phyloP scores from a whole-genome alignment of 2,329 filamentous ascomycete species.

The Annulohypoxylon truncatum region DNA sequence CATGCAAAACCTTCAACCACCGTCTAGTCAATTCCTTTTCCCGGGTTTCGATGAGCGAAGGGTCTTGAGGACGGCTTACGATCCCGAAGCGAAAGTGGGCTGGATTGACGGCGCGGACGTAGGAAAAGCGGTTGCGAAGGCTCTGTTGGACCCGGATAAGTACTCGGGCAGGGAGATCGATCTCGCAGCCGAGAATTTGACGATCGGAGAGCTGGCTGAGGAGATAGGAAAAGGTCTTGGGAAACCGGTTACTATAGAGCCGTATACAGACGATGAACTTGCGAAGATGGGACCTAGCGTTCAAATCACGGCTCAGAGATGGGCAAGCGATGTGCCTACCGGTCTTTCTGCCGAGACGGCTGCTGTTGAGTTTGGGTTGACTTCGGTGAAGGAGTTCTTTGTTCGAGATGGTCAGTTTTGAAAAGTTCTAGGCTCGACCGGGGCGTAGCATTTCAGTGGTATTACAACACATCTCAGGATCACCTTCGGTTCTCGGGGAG shows the following conservation, averaged over 20 bases:
- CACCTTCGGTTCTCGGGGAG: not conserved
- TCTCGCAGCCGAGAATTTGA: constrained; percentile 1
- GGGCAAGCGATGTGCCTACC: constrained; percentile 3
- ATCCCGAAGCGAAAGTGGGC: not conserved
- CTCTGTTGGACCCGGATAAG: not conserved
- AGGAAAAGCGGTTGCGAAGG: not conserved
- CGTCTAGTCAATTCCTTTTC: not conserved
- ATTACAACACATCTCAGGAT: not conserved
- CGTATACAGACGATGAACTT: not conserved
- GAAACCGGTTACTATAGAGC: not conserved
- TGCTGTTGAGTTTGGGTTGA: constrained; percentile 1
- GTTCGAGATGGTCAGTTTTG: not conserved
- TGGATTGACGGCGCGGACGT: constrained; percentile 5
- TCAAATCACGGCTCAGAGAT: not conserved
- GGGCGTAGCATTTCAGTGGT: not conserved
- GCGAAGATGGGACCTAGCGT: not conserved
- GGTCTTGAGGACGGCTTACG: not conserved
- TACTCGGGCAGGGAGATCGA: not conserved
- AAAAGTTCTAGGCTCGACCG: not conserved
- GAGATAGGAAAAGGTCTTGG: constrained; percentile 1
- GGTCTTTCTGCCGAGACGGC: not conserved
- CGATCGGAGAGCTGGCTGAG: constrained; percentile 1
- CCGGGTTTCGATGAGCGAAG: constrained; percentile 4
- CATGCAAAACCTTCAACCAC: not conserved
- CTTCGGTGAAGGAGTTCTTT: not conserved